These are phyloP conservation scores for Trichocomaceae sp. DNA, from an alignment of 2,329 filamentous ascomycete species.

Conservation along the genomic window DNA sequence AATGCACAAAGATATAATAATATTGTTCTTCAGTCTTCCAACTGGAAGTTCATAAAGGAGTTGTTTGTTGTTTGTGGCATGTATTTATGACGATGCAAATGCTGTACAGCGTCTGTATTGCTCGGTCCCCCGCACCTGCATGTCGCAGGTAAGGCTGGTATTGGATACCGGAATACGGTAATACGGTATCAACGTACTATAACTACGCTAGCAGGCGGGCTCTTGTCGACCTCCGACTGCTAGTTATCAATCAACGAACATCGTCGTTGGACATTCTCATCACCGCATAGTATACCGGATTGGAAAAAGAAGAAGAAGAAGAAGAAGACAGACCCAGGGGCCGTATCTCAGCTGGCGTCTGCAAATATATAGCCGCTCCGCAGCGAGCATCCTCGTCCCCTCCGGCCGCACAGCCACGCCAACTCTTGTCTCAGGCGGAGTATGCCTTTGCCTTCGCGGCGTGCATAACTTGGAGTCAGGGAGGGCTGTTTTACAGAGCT, in stretches of 20 bases:
- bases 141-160: neutral
- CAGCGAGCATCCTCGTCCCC: no score
- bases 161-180: neutral
- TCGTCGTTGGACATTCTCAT: neutral
- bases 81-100: neutral
- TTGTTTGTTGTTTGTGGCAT: neutral
- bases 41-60: no score
- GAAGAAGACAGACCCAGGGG: no score
- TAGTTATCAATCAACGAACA: neutral
- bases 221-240: slow-evolving; percentile 3
- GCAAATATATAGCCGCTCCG: no score
- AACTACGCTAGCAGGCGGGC: neutral
- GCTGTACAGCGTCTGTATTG: neutral
- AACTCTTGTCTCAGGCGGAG: neutral
- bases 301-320: no score
- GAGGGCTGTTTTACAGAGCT: slow-evolving; percentile 8
- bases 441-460: slow-evolving; percentile 8
- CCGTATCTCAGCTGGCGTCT: no score
- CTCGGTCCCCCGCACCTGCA: neutral
- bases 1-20: neutral
- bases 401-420: slow-evolving; percentile 3
- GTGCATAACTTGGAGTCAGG: slow-evolving; percentile 9
- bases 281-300: neutral
- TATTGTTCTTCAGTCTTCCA: no score
- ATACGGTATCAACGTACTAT: neutral